Percentiles rank a stretch among this genome's conserved stretches.
These are phyloP conservation scores for Diplodia seriata DNA, from an alignment of 2,329 filamentous ascomycete genomes.

Conservation along the genomic window DNA sequence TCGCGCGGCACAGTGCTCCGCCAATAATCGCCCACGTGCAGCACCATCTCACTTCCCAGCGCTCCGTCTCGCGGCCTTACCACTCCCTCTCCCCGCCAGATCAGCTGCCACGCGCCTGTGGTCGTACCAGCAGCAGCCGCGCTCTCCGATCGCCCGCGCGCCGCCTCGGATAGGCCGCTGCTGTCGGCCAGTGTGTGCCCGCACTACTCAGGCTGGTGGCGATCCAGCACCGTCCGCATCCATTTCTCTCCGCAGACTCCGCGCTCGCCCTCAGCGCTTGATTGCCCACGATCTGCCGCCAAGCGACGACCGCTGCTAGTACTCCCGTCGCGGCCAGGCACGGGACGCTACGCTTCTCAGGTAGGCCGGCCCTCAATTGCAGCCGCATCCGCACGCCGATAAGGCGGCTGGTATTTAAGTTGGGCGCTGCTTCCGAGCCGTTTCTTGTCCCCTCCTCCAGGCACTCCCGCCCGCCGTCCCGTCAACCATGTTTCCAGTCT, in stretches of 20 bases:
- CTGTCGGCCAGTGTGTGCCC: not conserved
- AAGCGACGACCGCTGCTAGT: constrained; percentile 28
- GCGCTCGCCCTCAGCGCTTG: constrained; percentile 18
- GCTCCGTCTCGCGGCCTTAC: constrained; percentile 20
- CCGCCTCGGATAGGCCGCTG: constrained; percentile 10
- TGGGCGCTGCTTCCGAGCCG: constrained; percentile 27
- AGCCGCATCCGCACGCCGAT: constrained; percentile 28
- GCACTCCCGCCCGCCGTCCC: constrained; percentile 27
- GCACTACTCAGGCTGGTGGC: constrained; percentile 8
- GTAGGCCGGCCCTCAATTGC: constrained; percentile 26
- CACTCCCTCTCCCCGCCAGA: constrained; percentile 9
- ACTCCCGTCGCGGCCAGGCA: constrained; percentile 26
- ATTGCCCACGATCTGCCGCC: constrained; percentile 29
- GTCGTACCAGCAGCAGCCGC: constrained; percentile 10
- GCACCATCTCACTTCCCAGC: constrained; percentile 11
- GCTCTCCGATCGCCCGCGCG: constrained; percentile 22
- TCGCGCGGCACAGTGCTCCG: constrained; percentile 20
- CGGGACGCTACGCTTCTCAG: constrained; percentile 25
- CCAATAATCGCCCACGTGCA: constrained; percentile 25
- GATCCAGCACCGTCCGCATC: constrained; percentile 15
- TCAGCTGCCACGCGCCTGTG: constrained; percentile 28
- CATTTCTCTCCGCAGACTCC: constrained; percentile 22
- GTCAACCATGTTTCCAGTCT: constrained; percentile 28
- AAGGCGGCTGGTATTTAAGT: constrained; percentile 29
- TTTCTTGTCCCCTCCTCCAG: constrained; percentile 24